phyloP scores from a whole-genome alignment of 1,284 basidiomycete species.

The Apiotrichum sp. region DNA sequence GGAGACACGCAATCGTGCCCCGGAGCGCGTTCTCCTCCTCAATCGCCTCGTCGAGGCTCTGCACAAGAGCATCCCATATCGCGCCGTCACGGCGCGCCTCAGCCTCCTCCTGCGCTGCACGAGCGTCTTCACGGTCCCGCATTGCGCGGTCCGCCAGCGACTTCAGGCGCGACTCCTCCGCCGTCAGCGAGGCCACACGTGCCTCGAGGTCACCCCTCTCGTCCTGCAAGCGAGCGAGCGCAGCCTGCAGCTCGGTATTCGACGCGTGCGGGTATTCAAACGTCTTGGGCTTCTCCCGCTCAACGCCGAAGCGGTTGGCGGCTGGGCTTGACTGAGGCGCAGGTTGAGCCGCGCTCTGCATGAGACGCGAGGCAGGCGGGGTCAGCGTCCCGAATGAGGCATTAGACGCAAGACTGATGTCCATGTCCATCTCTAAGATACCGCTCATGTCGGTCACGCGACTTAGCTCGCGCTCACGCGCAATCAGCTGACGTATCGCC shows the following conservation, averaged over 20 bases:
- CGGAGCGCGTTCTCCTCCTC: slow-evolving; percentile 9
- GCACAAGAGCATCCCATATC: slow-evolving; percentile 9
- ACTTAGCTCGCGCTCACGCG: slow-evolving; percentile 2
- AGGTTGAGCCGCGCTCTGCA: background rate
- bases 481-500: slow-evolving; percentile 6
- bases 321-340: background rate
- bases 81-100: slow-evolving; percentile 5
- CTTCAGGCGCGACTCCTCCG: slow-evolving; percentile 8
- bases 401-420: slow-evolving; percentile 10
- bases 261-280: background rate
- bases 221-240: slow-evolving; percentile 5
- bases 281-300: too few relatives aligned
- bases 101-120: background rate
- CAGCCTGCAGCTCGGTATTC: background rate
- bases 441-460: slow-evolving; percentile 1
- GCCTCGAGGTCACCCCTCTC: slow-evolving; percentile 7
- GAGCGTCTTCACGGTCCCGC: slow-evolving; percentile 9
- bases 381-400: slow-evolving; percentile 11
- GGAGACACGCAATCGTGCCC: background rate
- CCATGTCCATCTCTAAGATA: background rate
- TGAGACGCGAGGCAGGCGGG: slow-evolving; percentile 1
- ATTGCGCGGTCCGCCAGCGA: slow-evolving; percentile 1
- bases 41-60: slow-evolving; percentile 11
- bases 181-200: slow-evolving; percentile 1
- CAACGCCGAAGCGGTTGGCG: background rate